A percentile compares a stretch with the other conserved stretches of the same genome.
phyloP scores from a whole-genome alignment of 257 asterid genomes.

The Forsythia suspensa region DNA sequence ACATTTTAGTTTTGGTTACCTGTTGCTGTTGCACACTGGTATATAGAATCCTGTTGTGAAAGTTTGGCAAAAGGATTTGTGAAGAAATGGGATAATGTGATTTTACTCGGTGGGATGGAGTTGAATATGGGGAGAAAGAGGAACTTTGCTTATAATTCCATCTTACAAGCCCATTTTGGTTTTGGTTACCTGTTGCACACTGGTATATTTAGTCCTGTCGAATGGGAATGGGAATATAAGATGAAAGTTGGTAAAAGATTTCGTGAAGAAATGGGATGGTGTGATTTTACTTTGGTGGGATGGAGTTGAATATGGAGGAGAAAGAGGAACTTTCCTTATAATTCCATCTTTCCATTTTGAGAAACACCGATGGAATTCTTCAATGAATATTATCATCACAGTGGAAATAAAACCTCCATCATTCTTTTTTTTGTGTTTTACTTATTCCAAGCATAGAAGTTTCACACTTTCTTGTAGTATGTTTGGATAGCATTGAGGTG shows the following conservation, averaged over 20 bases:
- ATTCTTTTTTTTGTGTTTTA: conserved; percentile 4
- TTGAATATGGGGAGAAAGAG: not conserved
- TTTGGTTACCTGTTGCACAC: not conserved
- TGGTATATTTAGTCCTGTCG: not conserved
- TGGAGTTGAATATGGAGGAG: not conserved
- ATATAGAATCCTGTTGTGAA: not conserved
- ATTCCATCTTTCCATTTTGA: not conserved
- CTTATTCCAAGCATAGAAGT: not conserved
- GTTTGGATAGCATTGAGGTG: not conserved
- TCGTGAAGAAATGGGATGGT: not conserved
- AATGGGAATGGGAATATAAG: too few relatives aligned
- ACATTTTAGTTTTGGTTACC: not conserved
- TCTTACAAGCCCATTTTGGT: not conserved
- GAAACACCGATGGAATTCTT: not conserved
- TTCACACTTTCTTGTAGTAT: not conserved
- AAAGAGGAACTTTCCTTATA: not conserved
- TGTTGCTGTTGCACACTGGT: not conserved
- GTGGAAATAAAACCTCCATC: not conserved
- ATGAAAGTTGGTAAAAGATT: not conserved
- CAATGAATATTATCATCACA: not conserved
- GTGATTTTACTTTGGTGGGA: not conserved
- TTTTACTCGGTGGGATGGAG: not conserved
- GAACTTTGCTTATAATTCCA: not conserved
- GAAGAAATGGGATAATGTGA: not conserved
- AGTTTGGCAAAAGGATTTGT: not conserved